These are phyloP conservation scores for Leishmania tarentolae DNA, from an alignment of 208 protist genomes.

Conservation along the genomic window DNA sequence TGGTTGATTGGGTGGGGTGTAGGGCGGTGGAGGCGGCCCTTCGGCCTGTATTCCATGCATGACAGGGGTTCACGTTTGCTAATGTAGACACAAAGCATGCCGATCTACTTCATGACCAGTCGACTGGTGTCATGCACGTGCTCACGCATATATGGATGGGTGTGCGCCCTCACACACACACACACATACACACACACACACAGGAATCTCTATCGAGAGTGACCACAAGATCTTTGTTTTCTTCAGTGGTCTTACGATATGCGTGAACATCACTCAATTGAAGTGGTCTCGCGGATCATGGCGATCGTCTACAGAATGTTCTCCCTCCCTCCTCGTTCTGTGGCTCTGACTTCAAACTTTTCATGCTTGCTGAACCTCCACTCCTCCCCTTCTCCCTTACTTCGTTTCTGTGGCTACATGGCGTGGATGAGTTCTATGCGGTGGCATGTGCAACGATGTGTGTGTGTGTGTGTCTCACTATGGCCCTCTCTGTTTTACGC, in stretches of 20 bases:
- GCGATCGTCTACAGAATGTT: background rate
- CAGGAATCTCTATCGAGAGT: background rate
- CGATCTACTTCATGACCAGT: background rate
- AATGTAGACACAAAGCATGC: background rate
- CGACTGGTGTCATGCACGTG: background rate
- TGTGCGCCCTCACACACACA: too few species aligned
- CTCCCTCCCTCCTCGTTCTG: background rate
- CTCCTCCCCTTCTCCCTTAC: conserved; percentile 18
- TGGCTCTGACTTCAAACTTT: background rate
- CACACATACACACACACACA: background rate
- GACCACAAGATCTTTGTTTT: background rate
- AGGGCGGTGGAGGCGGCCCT: background rate
- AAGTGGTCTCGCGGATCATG: background rate
- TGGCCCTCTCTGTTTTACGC: background rate
- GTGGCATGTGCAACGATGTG: background rate
- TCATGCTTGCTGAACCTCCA: background rate
- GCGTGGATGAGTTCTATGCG: background rate
- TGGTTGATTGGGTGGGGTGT: background rate
- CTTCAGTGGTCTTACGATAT: too few species aligned
- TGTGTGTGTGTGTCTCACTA: background rate
- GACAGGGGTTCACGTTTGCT: background rate
- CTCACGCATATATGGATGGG: too few species aligned
- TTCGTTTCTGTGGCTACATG: conserved; percentile 1
- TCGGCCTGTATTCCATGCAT: background rate
- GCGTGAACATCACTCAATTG: background rate